Evolutionary conservation across 345 rosid genomes (phyloP).

Genomic region (Eucalyptus globulus): DNA sequence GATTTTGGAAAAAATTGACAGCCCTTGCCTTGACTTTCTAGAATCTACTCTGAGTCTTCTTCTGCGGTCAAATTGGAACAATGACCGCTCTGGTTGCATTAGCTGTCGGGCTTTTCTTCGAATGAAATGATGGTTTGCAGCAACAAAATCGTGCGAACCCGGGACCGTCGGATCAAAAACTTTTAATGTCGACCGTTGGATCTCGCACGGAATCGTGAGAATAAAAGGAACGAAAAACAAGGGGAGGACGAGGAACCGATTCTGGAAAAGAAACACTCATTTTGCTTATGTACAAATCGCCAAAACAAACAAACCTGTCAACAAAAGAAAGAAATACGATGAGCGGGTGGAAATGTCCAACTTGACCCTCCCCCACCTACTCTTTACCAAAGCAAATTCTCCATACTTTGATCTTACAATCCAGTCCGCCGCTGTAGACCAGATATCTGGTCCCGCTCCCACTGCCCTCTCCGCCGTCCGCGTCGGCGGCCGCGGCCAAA

Average conservation of each 20-base stretch:
- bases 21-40: not conserved
- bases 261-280: not conserved
- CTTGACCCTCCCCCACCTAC: not conserved
- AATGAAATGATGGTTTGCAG: not conserved
- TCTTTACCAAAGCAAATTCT: not conserved
- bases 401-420: constrained; percentile 50
- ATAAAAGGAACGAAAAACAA: too few relatives aligned
- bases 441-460: constrained; percentile 5
- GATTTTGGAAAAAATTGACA: not conserved
- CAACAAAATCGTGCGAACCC: not conserved
- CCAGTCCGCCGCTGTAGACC: constrained; percentile 69
- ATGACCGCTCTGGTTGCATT: not conserved
- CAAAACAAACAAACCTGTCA: not conserved
- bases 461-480: not conserved
- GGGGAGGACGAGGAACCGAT: not conserved
- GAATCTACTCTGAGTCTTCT: not conserved
- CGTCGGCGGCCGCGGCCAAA: constrained; percentile 15
- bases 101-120: not conserved
- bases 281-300: not conserved
- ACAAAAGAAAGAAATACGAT: not conserved
- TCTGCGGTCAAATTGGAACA: not conserved
- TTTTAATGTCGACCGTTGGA: not conserved
- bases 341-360: not conserved
- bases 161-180: not conserved
- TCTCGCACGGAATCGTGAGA: not conserved